Base-by-base conservation (phyloP, 2,329 filamentous ascomycete genomes). In the Pseudocercospora eumusae region DNA sequence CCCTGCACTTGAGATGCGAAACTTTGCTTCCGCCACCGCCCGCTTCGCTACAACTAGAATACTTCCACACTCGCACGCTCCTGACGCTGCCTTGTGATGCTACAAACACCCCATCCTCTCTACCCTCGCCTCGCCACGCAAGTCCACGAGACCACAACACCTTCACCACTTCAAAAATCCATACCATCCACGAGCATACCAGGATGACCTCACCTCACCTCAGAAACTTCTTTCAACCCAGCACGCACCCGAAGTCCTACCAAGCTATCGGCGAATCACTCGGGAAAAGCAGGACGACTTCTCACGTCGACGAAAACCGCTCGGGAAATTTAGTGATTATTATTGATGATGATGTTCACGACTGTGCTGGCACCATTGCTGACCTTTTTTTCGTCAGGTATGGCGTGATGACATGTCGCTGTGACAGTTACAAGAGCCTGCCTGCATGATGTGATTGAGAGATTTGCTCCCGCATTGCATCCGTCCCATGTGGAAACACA, bases 401-500 rank as follows among this genome's bases (percentile, higher is more conserved):
- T 42, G 45, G 54, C 44, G 59, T 55, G 25, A 45, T 55, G 25
- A 45, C 23, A 50, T 21, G 52, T 25, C n/a, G 33, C 31, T 55
- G 15, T 31, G n/a, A n/a, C n/a, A n/a, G n/a, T n/a, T n/a, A 40
- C 10, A 50, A 15, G 3, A 25, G 45, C 23, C 23, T 50, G 23
- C n/a, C n/a, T n/a, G n/a, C n/a, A n/a, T n/a, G n/a, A n/a, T 50
- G 8, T 27, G 13, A 42, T 40, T 13, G 52, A 54, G 45, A 57
- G 45, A 54, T 57, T 47, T 61, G 23, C 59, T 55, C 40, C 59
- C 59, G 59, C 55, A 45, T 61, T 57, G 45, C 54, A 57, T 55
- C 59, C 59, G 59, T 47, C 31, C 44, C 59, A 36, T 55, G 57
- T 55, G 23, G 18, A 1, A n/a, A n/a, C n/a, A n/a, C n/a, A n/a